Evolutionary conservation across 176 grass and related monocot genomes (phyloP).

Genomic region (Ananas comosus): DNA sequence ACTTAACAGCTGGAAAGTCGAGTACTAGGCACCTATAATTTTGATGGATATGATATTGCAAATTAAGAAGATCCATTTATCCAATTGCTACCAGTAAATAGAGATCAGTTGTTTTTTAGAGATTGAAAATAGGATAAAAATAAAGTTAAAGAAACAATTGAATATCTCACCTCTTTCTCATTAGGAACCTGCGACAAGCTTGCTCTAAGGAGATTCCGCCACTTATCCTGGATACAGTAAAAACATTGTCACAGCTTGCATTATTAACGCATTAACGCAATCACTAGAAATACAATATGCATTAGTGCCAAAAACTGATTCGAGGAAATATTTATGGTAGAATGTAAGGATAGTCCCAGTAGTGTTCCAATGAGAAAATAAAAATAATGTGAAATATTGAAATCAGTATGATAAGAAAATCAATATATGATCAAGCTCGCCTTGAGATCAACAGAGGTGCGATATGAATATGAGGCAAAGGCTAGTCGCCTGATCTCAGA

Average conservation of each 20-base stretch:
- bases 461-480: slow-evolving; percentile 86
- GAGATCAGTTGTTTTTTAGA: neutral
- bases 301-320: no score
- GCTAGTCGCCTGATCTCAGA: slow-evolving; percentile 81
- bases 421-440: slow-evolving; percentile 22
- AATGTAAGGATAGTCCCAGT: no score
- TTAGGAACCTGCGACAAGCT: slow-evolving; percentile 46
- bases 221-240: slow-evolving; percentile 67
- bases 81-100: neutral
- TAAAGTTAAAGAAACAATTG: neutral
- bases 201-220: slow-evolving; percentile 92
- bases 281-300: no score
- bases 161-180: slow-evolving; percentile 52
- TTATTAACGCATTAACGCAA: no score
- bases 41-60: neutral
- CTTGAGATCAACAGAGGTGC: slow-evolving; percentile 99
- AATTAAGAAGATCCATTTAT: neutral
- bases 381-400: no score
- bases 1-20: neutral
- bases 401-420: neutral
- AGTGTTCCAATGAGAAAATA: no score
- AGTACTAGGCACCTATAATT: neutral
- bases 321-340: no score
- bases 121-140: neutral
- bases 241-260: slow-evolving; percentile 4